These are phyloP conservation scores for Favolaschia claudopus DNA, from an alignment of 768 basidiomycete genomes.

Conservation along the genomic window DNA sequence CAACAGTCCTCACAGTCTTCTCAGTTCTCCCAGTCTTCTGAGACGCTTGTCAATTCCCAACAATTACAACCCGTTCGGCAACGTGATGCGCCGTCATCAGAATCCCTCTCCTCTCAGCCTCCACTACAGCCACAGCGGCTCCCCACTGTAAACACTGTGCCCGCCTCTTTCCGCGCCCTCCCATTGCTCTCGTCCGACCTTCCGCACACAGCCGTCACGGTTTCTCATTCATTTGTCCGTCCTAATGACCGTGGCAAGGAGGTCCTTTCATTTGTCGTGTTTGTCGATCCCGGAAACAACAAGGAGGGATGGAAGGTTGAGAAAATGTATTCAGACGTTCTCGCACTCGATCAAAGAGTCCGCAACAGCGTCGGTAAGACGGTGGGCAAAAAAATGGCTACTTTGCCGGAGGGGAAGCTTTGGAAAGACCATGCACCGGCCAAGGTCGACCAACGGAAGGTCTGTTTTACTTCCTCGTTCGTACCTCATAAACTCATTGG, in stretches of 20 bases:
- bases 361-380: slow-evolving; percentile 71
- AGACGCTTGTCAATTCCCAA: slow-evolving; percentile 11
- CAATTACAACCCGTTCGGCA: background rate
- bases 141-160: slow-evolving; percentile 35
- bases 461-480: slow-evolving; percentile 43
- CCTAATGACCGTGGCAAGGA: slow-evolving; percentile 93
- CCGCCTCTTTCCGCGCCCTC: slow-evolving; percentile 72
- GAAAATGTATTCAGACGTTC: slow-evolving; percentile 92
- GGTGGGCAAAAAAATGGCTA: slow-evolving; percentile 78
- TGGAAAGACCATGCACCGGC: slow-evolving; percentile 98
- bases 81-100: slow-evolving; percentile 17
- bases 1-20: background rate
- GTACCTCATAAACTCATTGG: slow-evolving; percentile 2
- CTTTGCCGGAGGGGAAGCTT: slow-evolving; percentile 88
- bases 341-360: slow-evolving; percentile 85
- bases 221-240: slow-evolving; percentile 84
- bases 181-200: slow-evolving; percentile 78
- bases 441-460: slow-evolving; percentile 96
- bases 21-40: slow-evolving; percentile 6
- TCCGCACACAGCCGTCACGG: slow-evolving; percentile 70
- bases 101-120: slow-evolving; percentile 15
- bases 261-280: slow-evolving; percentile 86
- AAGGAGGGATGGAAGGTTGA: slow-evolving; percentile 86
- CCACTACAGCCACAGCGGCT: slow-evolving; percentile 33
- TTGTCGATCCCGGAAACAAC: slow-evolving; percentile 72